These are phyloP conservation scores for Xylariaceae sp. DNA, from an alignment of 2,329 filamentous ascomycete genomes.

Conservation along the genomic window DNA sequence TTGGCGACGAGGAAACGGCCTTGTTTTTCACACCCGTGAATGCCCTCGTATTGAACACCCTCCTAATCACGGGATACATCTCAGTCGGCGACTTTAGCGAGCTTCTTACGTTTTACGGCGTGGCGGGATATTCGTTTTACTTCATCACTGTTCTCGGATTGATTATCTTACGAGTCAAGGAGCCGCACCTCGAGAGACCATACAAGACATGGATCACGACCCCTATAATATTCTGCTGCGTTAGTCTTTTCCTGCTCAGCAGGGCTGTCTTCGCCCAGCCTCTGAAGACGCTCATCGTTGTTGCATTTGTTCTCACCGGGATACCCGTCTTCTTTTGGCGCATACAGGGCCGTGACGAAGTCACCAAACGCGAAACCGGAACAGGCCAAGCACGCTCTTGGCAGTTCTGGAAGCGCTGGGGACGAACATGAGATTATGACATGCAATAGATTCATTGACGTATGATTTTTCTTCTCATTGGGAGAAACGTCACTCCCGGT, in stretches of 20 bases:
- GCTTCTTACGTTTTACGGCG: constrained; percentile 92
- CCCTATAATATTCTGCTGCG: constrained; percentile 96
- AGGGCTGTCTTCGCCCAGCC: constrained; percentile 88
- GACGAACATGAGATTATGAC: constrained; percentile 25
- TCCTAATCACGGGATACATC: constrained; percentile 71
- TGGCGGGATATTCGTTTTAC: constrained; percentile 96
- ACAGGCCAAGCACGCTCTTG: constrained; percentile 42
- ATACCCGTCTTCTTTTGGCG: constrained; percentile 87
- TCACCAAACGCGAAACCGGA: constrained; percentile 39
- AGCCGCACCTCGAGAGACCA: constrained; percentile 81
- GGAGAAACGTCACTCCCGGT: constrained; percentile 1
- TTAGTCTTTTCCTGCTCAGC: constrained; percentile 85
- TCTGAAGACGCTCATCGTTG: constrained; percentile 79
- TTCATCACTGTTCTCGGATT: constrained; percentile 91
- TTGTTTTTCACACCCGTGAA: constrained; percentile 94
- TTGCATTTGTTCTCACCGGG: constrained; percentile 77
- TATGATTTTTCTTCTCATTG: constrained; percentile 9
- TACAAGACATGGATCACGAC: constrained; percentile 97
- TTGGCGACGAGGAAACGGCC: constrained; percentile 72
- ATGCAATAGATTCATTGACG: constrained; percentile 10
- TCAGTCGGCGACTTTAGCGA: constrained; percentile 85
- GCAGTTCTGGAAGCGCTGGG: constrained; percentile 54
- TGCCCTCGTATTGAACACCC: constrained; percentile 76
- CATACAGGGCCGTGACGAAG: constrained; percentile 59
- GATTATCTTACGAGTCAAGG: constrained; percentile 80